phyloP scores from a whole-genome alignment of 73 alveolate species.

The Paramecium sexaurelia region DNA sequence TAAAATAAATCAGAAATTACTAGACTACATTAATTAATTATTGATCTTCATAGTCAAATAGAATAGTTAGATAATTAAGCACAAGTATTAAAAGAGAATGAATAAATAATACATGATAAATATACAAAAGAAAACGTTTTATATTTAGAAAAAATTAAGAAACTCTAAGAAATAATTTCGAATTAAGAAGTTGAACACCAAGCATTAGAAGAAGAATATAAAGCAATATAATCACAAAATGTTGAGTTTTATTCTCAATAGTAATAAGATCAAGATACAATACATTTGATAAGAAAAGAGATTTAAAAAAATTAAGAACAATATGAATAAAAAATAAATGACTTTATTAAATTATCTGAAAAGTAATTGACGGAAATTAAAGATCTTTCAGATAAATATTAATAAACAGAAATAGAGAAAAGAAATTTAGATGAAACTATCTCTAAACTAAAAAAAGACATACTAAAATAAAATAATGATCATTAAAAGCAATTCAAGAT shows the following conservation, averaged over 20 bases:
- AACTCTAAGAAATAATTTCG: neutral
- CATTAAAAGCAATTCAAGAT: neutral
- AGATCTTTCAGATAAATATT: neutral
- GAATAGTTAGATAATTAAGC: neutral
- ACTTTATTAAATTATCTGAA: neutral
- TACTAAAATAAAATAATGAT: neutral
- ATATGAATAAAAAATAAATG: neutral
- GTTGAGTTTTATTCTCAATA: neutral
- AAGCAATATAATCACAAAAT: neutral
- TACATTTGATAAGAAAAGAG: neutral
- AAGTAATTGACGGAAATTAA: neutral
- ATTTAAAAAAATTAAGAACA: neutral
- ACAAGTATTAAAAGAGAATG: neutral
- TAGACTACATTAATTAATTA: neutral
- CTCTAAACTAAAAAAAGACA: neutral
- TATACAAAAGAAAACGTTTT: neutral
- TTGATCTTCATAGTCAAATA: neutral
- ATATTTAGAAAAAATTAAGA: neutral
- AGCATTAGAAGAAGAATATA: constrained; percentile 26
- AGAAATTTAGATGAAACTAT: neutral
- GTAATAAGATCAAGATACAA: constrained; percentile 4
- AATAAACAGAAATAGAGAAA: neutral
- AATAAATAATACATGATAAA: neutral
- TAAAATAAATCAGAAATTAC: neutral
- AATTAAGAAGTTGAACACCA: neutral